phyloP scores from a whole-genome alignment of 169 alveolate species.

The Theileria annulata region DNA sequence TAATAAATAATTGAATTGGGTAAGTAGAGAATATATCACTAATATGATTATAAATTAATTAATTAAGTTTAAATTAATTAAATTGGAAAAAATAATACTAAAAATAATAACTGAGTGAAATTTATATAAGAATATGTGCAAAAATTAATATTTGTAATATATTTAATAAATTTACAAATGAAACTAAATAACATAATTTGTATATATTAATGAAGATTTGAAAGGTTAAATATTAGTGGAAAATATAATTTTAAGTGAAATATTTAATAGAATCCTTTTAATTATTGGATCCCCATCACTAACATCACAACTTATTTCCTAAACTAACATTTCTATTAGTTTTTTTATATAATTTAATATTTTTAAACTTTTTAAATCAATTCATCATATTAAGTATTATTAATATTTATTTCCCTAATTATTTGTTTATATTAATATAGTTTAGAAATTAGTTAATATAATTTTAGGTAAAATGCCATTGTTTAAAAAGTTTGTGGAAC shows the following conservation, averaged over 20 bases:
- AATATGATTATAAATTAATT: too few species aligned
- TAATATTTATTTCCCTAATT: not conserved
- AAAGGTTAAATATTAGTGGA: too few species aligned
- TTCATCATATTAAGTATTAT: not conserved
- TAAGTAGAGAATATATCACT: not conserved
- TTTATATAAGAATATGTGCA: too few species aligned
- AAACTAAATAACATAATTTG: too few species aligned
- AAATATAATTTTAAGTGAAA: not conserved
- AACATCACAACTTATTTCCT: conserved; percentile 1
- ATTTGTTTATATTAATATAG: not conserved
- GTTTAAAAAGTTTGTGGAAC: conserved; percentile 88
- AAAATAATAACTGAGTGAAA: not conserved
- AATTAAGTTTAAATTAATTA: too few species aligned
- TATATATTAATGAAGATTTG: too few species aligned
- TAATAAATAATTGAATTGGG: not conserved
- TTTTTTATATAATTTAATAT: conserved; percentile 3
- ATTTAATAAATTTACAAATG: too few species aligned
- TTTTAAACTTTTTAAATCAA: not conserved
- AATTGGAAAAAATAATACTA: too few species aligned
- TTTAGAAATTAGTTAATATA: not conserved
- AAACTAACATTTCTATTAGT: not conserved
- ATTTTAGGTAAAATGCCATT: conserved; percentile 66
- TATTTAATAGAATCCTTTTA: not conserved
- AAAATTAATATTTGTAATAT: too few species aligned
- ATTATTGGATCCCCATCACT: conserved; percentile 1